Evolutionary conservation across 1,139 yeast species (phyloP), one percentile per base, ranked within the genome.

Genomic region (Yamadazyma dushanensis): DNA sequence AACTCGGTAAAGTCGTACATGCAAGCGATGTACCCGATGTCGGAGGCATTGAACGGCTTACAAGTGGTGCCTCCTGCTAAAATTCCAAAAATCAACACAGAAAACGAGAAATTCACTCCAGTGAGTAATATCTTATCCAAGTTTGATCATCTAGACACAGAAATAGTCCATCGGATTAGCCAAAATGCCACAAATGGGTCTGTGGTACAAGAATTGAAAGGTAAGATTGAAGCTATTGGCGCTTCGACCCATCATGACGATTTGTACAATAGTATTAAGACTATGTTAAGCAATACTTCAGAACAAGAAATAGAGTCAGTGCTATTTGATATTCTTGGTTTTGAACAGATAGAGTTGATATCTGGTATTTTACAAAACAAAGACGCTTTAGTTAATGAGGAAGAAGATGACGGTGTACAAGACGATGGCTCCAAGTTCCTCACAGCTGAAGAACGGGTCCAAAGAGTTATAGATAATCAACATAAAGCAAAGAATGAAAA

Each of bases 291-390:
- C 1, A 60, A 68, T 23, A 54, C 60, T 6, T 54, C 70, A 24
- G 88, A 81, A 36, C 84, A 80, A 34, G 84, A 79, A 32, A 57
- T 82, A 9, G 92, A 85, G 49, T 78, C 83, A 6, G 56, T 72
- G 1, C 60, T 92, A 25, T 80, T 87, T 44, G 96, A 89, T 53
- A 70, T 86, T 8, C 59, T 92, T 4, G 97, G 98, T 0, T 84
- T 80, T 49, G 96, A 88, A 24, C 84, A 88, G 51, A 73, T 92
- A 43, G 96, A 88, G 36, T 59, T 89, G 35, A 84, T 89, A 8
- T 70, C 89, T 1, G 76, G 73, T 35, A 61, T 92, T 11, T 57
- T 90, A 3, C 78, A 78, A 40, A 66, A 80, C 37, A 73, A 78
- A 46, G 50, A 53, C 0, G 56, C 53, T 14, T 70, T 37, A 33